Percentiles rank a stretch among this genome's conserved stretches.
These are phyloP conservation scores for Aphanomyces invadans DNA, from an alignment of 352 stramenopile species.

Conservation along the genomic window DNA sequence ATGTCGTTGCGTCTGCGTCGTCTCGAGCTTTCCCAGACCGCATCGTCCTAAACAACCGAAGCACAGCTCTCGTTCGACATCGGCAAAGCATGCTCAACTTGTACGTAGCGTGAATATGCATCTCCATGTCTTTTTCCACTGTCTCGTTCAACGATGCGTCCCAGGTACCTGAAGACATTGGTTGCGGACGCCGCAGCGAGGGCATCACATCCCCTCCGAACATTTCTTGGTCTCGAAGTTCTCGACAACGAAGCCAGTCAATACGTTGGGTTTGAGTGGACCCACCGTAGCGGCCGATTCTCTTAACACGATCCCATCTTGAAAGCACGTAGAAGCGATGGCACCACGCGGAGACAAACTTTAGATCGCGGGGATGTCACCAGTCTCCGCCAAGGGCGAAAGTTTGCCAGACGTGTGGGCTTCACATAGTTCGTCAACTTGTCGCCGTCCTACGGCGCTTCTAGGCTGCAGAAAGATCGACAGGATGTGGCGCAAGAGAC, in stretches of 20 bases:
- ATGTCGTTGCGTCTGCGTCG: background rate
- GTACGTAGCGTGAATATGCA: background rate
- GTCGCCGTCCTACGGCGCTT: too few relatives aligned
- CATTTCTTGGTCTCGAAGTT: background rate
- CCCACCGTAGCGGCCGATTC: constrained; percentile 1
- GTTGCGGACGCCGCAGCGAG: background rate
- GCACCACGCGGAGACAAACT: background rate
- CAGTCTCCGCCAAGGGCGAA: too few relatives aligned
- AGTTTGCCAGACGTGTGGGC: too few relatives aligned
- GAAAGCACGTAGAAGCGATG: background rate
- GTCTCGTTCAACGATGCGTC: too few relatives aligned
- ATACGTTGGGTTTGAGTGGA: constrained; percentile 9
- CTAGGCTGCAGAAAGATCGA: too few relatives aligned
- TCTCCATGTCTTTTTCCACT: background rate
- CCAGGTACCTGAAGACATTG: background rate
- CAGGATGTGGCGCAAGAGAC: too few relatives aligned
- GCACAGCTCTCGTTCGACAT: background rate
- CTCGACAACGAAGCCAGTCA: background rate
- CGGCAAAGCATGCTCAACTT: background rate
- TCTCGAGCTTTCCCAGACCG: background rate
- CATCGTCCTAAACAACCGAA: constrained; percentile 1
- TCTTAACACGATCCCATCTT: background rate
- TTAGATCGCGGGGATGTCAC: too few relatives aligned
- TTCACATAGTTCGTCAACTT: too few relatives aligned
- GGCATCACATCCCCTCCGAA: background rate